These are phyloP conservation scores for Ambrosiella cleistominuta DNA, from an alignment of 2,329 filamentous ascomycete species.

Conservation along the genomic window DNA sequence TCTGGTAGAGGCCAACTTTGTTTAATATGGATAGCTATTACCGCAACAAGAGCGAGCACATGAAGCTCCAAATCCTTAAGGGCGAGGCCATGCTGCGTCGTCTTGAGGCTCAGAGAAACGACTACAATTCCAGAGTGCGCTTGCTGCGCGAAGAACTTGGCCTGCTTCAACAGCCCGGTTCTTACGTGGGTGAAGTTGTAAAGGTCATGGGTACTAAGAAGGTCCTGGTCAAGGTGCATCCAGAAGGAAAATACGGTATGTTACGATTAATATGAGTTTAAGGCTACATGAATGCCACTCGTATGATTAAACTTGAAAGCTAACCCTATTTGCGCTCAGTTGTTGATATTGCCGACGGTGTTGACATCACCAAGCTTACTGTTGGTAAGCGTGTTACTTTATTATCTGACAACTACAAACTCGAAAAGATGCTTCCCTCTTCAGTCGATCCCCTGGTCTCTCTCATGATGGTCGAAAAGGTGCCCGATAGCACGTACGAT, in stretches of 20 bases:
- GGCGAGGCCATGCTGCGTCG: slow-evolving; percentile 88
- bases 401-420: slow-evolving; percentile 92
- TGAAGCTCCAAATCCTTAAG: slow-evolving; percentile 99
- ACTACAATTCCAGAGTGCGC: slow-evolving; percentile 96
- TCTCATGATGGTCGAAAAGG: slow-evolving; percentile 99
- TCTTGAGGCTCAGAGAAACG: slow-evolving; percentile 93
- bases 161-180: slow-evolving; percentile 87
- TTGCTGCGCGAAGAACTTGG: slow-evolving; percentile 90
- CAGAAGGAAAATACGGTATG: slow-evolving; percentile 97
- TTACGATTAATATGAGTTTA: slow-evolving; percentile 6
- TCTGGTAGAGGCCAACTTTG: neutral
- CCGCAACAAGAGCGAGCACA: slow-evolving; percentile 99
- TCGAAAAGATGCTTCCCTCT: slow-evolving; percentile 95
- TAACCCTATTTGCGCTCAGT: slow-evolving; percentile 35
- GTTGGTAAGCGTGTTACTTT: slow-evolving; percentile 94
- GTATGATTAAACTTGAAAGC: neutral
- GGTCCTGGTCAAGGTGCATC: slow-evolving; percentile 95
- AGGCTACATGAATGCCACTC: slow-evolving; percentile 11
- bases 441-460: slow-evolving; percentile 97
- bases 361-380: slow-evolving; percentile 90
- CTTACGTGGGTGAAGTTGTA: slow-evolving; percentile 97
- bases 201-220: slow-evolving; percentile 99
- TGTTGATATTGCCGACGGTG: slow-evolving; percentile 84
- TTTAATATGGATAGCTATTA: slow-evolving; percentile 91
- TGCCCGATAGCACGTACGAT: slow-evolving; percentile 98